Evolutionary conservation across 495 filamentous ascomycete genomes (phyloP).

Genomic region (Sphaerosporella brunnea): DNA sequence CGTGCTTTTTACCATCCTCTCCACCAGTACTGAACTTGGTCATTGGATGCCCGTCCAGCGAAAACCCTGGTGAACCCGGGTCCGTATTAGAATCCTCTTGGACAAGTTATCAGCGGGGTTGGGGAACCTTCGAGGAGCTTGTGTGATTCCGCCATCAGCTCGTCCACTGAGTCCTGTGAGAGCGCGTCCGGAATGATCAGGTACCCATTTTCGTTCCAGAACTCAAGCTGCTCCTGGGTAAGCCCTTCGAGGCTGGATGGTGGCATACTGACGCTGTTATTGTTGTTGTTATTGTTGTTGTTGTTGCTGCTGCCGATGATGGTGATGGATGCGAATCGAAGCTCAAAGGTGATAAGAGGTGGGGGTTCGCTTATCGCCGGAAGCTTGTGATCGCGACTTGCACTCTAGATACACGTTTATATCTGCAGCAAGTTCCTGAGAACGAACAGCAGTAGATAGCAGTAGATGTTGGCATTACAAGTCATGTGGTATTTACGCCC

Average conservation of each 20-base stretch:
- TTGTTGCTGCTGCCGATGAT: too few species aligned
- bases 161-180: conserved; percentile 38
- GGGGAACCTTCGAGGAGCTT: conserved; percentile 40
- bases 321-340: too few species aligned
- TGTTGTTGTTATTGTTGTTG: neutral
- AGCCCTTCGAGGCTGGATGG: too few species aligned
- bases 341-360: neutral
- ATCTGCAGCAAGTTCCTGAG: too few species aligned
- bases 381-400: too few species aligned
- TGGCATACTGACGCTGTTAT: too few species aligned
- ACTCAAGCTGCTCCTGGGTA: conserved; percentile 48
- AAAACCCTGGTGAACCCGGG: conserved; percentile 34
- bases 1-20: conserved; percentile 41
- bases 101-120: neutral
- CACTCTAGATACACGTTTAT: too few species aligned
- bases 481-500: too few species aligned
- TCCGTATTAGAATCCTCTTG: neutral
- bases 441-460: too few species aligned
- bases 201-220: conserved; percentile 71
- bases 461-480: too few species aligned
- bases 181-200: conserved; percentile 73
- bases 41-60: conserved; percentile 65
- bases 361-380: neutral
- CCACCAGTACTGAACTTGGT: conserved; percentile 77
- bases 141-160: conserved; percentile 58